Percentiles rank a stretch among this genome's conserved stretches.
phyloP scores from a whole-genome alignment of 768 basidiomycete species.

The Filobasidium floriforme region DNA sequence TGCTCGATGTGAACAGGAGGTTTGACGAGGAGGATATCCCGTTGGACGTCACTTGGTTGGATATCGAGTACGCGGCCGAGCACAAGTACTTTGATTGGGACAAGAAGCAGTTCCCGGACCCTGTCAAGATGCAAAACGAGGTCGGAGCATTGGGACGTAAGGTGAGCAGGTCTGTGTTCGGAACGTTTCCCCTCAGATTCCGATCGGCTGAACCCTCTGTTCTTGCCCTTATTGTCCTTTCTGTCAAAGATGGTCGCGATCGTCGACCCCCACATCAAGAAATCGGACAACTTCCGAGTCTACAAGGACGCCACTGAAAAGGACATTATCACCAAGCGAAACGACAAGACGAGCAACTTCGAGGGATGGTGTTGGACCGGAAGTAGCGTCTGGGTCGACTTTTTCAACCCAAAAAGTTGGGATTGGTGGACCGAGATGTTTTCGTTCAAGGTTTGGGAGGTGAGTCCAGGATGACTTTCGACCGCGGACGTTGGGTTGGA shows the following conservation, averaged over 20 bases:
- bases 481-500: background rate
- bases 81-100: constrained; percentile 99
- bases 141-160: constrained; percentile 78
- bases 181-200: background rate
- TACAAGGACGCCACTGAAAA: constrained; percentile 76
- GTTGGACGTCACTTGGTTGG: constrained; percentile 92
- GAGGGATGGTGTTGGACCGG: constrained; percentile 99
- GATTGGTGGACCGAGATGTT: constrained; percentile 85
- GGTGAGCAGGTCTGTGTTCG: constrained; percentile 48
- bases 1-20: constrained; percentile 70
- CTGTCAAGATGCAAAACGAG: constrained; percentile 83
- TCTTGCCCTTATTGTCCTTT: constrained; percentile 1
- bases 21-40: constrained; percentile 95
- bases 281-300: constrained; percentile 65
- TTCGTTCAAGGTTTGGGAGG: constrained; percentile 52
- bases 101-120: constrained; percentile 82
- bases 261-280: constrained; percentile 92
- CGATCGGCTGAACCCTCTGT: background rate
- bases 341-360: constrained; percentile 63
- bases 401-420: constrained; percentile 85
- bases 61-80: constrained; percentile 88
- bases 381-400: constrained; percentile 92
- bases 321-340: constrained; percentile 72
- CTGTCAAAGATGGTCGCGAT: constrained; percentile 84
- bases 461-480: constrained; percentile 34